Conservation (phyloP, 192 early-diverging fungal genomes). For the Thamnidium elegans region DNA sequence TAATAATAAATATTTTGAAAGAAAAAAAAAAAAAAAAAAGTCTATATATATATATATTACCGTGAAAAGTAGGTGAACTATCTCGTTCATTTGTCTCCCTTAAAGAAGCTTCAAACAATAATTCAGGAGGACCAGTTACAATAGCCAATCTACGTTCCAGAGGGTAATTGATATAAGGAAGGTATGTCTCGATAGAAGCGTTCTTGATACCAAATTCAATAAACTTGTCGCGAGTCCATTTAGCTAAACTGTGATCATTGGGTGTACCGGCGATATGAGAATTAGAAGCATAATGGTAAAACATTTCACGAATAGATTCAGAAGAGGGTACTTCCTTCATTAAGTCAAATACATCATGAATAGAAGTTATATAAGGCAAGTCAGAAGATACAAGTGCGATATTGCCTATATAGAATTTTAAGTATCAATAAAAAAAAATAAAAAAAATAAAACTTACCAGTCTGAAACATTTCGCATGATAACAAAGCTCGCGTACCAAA, state of each 20-base stretch:
- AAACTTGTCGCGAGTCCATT: conserved; percentile 53
- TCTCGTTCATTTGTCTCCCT: conserved; percentile 53
- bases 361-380: no score
- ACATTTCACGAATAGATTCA: conserved; percentile 42
- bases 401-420: no score
- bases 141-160: conserved; percentile 48
- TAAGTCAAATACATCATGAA: neutral
- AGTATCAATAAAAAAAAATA: no score
- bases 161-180: conserved; percentile 60
- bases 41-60: conserved; percentile 8
- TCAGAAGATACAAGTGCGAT: no score
- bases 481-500: neutral
- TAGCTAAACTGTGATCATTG: conserved; percentile 44
- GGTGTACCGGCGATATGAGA: conserved; percentile 52
- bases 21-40: conserved; percentile 33
- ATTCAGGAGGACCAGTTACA: conserved; percentile 40
- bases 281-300: conserved; percentile 54
- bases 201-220: conserved; percentile 48
- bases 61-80: conserved; percentile 61
- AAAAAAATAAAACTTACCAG: neutral
- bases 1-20: conserved; percentile 18
- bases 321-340: conserved; percentile 17
- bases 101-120: conserved; percentile 52
- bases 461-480: conserved; percentile 8
- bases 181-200: conserved; percentile 54